These are phyloP conservation scores for Monosporascus sp. DNA, from an alignment of 2,329 filamentous ascomycete species.

Conservation along the genomic window DNA sequence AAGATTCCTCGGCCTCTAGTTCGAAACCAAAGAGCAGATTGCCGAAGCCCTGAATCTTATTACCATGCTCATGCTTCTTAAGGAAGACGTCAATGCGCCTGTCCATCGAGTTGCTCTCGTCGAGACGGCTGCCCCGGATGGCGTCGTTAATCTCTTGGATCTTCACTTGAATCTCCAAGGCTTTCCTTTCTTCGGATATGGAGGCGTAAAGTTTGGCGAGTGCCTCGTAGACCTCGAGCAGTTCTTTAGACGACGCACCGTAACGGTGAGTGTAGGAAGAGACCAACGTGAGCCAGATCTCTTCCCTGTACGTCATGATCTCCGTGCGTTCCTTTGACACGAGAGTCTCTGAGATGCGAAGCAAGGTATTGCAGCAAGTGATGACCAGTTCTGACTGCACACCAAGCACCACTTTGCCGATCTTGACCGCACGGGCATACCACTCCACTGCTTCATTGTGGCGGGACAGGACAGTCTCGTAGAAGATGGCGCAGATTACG, in stretches of 20 bases:
- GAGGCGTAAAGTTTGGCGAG: conserved; percentile 2
- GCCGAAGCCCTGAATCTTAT: not conserved
- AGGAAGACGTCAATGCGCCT: not conserved
- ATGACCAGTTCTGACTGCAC: not conserved
- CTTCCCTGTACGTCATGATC: conserved; percentile 4
- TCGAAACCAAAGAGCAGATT: not conserved
- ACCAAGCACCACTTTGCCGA: not conserved
- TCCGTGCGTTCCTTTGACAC: not conserved
- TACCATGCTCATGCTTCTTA: not conserved
- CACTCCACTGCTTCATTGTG: not conserved
- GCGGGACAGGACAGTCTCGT: not conserved
- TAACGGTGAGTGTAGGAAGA: conserved; percentile 3
- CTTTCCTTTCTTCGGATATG: conserved; percentile 3
- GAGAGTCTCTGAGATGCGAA: conserved; percentile 1
- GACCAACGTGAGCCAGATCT: conserved; percentile 2
- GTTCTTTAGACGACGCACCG: conserved; percentile 1
- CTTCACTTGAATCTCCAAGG: not conserved
- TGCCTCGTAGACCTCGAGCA: not conserved
- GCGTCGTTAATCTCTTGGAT: not conserved
- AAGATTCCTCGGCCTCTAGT: not conserved
- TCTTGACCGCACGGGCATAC: not conserved
- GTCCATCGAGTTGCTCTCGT: not conserved
- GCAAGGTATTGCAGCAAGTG: not conserved
- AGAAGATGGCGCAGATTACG: not conserved
- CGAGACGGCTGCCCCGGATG: not conserved